A percentile compares a stretch with the other conserved stretches of the same genome.
These are phyloP conservation scores for Megacollybia marginata DNA, from an alignment of 768 basidiomycete genomes.

Conservation along the genomic window DNA sequence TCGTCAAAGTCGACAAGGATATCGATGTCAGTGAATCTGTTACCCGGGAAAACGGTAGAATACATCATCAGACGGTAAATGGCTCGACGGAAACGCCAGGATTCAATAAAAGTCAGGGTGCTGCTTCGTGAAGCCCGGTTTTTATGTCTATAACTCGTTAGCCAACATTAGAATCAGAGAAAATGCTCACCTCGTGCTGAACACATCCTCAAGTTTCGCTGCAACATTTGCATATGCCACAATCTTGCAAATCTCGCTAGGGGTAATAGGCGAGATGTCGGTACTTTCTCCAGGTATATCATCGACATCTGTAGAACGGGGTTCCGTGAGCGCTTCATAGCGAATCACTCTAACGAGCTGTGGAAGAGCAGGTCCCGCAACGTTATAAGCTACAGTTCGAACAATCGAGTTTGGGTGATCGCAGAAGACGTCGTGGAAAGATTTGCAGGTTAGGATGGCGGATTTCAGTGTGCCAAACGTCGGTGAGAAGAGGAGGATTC, in stretches of 20 bases:
- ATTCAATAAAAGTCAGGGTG: slow-evolving; percentile 22
- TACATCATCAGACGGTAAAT: slow-evolving; percentile 8
- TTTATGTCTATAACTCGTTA: slow-evolving; percentile 25
- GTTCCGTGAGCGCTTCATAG: too few relatives aligned
- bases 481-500: too few relatives aligned
- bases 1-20: not conserved
- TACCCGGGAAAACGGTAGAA: not conserved
- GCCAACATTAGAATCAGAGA: not conserved
- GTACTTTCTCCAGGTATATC: not conserved
- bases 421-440: too few relatives aligned
- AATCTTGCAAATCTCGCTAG: slow-evolving; percentile 16
- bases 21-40: not conserved
- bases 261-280: slow-evolving; percentile 10
- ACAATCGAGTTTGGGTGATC: too few relatives aligned
- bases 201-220: slow-evolving; percentile 26
- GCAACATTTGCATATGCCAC: slow-evolving; percentile 15
- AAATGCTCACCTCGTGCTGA: slow-evolving; percentile 20
- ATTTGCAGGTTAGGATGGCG: too few relatives aligned
- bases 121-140: slow-evolving; percentile 24
- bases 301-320: not conserved
- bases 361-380: not conserved
- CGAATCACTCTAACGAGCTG: too few relatives aligned
- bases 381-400: not conserved
- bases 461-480: too few relatives aligned
- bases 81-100: slow-evolving; percentile 9